Evolutionary conservation across 2,329 filamentous ascomycete genomes (phyloP), one percentile per base, ranked within the genome.

Genomic region (Aspergillus fumigatus): DNA sequence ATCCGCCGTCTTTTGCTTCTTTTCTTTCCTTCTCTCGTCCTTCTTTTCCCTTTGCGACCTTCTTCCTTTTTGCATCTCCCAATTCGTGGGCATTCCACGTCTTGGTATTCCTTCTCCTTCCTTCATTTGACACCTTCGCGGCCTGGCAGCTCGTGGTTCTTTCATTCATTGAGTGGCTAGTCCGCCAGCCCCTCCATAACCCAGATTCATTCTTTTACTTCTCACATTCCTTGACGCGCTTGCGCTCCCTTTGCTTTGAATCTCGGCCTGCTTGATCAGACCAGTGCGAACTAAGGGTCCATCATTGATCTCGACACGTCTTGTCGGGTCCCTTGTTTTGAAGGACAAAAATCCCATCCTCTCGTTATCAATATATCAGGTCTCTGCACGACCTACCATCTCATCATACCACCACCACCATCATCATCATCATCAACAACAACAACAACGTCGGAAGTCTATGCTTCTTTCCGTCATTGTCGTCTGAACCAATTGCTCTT

Each of bases 131-230:
- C 56, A n/a, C 29, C 54, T 52, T 59, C 61, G 62, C 61, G 59
- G 65, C 66, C 64, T 67, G 65, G 70, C 66, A 65, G 65, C 68
- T 70, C 67, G 70, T 70, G 65, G 68, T 67, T 69, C 66, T 47
- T 68, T 73, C 70, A 60, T 72, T 73, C 69, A 66, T 67, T 65
- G 58, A 65, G 63, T 56, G 59, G 64, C 56, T 62, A 35, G 57
- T 59, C 50, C 43, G 52, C 61, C 55, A 58, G 57, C 56, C 54
- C 25, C 50, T 49, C 32, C 52, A 47, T 61, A 48, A 49, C 56
- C 58, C 55, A 47, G 53, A 59, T 59, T 51, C 59, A 61, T 65
- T 63, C 57, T 57, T 65, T 63, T 19, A 23, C 47, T 48, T 56
- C 45, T 52, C 59, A 60, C 59, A 60, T 63, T 64, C 61, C 57